phyloP scores from a whole-genome alignment of 78 protist species.

The Planoprotostelium fungivorum region DNA sequence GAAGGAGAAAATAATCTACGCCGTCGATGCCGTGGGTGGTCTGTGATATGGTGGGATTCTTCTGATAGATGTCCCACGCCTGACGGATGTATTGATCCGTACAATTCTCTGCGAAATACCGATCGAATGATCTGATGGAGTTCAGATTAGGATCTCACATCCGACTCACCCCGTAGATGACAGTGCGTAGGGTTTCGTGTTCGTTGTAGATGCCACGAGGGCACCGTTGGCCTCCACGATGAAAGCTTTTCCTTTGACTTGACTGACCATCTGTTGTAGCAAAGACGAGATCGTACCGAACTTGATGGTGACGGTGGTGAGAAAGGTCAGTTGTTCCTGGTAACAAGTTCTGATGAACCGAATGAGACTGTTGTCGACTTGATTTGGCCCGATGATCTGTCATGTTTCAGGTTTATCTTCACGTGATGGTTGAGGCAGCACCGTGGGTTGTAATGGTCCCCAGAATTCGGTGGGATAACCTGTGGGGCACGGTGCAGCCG shows the following conservation, averaged over 20 bases:
- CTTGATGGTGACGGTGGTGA: neutral
- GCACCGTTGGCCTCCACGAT: neutral
- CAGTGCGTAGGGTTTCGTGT: neutral
- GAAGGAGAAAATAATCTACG: too few relatives aligned
- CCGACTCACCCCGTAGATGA: neutral
- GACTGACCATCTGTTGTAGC: neutral
- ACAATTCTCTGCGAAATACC: neutral
- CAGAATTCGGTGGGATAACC: neutral
- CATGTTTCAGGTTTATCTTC: too few relatives aligned
- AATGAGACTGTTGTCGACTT: neutral
- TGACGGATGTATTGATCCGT: neutral
- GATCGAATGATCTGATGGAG: neutral
- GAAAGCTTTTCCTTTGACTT: neutral
- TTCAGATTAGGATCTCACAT: neutral
- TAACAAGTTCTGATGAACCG: neutral
- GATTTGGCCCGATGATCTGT: neutral
- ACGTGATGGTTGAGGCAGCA: too few relatives aligned
- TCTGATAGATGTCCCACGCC: neutral
- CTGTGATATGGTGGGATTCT: neutral
- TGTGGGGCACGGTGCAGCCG: neutral
- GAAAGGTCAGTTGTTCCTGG: neutral
- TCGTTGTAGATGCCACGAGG: neutral
- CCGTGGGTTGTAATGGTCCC: neutral
- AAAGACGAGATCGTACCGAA: neutral
- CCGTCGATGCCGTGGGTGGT: neutral